Evolutionary conservation across 495 filamentous ascomycete genomes (phyloP).

Genomic region (Neurospora sp.): DNA sequence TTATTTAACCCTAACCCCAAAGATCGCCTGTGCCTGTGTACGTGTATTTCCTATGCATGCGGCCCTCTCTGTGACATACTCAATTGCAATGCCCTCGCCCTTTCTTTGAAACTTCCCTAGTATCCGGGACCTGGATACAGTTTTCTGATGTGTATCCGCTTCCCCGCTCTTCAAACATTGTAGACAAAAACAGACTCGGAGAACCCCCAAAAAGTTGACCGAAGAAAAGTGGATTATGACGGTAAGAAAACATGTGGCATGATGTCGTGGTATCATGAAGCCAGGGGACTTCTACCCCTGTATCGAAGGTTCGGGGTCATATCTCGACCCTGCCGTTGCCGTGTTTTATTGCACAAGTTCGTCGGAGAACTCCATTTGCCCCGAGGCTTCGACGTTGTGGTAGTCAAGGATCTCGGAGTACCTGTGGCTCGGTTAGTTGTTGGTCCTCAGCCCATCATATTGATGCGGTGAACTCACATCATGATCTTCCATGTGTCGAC

Average conservation of each 20-base stretch:
- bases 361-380: conserved; percentile 16
- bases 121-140: background rate
- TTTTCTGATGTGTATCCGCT: background rate
- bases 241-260: conserved; percentile 8
- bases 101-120: background rate
- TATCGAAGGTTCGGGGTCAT: background rate
- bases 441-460: background rate
- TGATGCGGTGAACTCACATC: conserved; percentile 57
- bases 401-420: conserved; percentile 99
- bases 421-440: conserved; percentile 40
- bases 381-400: conserved; percentile 74
- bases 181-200: conserved; percentile 3
- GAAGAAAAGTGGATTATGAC: background rate
- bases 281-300: conserved; percentile 5
- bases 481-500: conserved; percentile 99
- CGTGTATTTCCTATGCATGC: background rate
- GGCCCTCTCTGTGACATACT: background rate
- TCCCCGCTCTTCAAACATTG: background rate
- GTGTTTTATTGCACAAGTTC: conserved; percentile 28
- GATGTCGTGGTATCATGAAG: conserved; percentile 12
- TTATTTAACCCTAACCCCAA: background rate
- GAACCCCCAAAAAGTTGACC: background rate
- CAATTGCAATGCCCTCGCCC: background rate
- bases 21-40: background rate
- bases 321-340: background rate